A percentile compares a stretch with the other conserved stretches of the same genome.
Conservation (phyloP, 306 rosid genomes). For the Vicia sativa region DNA sequence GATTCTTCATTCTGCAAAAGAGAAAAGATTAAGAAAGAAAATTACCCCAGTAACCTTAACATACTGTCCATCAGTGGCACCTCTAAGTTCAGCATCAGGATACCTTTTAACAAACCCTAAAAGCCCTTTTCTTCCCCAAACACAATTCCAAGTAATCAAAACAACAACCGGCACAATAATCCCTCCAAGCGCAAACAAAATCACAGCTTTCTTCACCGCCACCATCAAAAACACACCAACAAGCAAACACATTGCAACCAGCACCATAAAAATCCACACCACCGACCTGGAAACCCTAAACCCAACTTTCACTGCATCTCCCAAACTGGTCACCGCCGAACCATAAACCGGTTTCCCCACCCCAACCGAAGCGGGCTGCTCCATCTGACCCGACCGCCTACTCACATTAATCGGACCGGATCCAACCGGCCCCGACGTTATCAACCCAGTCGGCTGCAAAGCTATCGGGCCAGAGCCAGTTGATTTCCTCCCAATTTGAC, state of each 20-base stretch:
- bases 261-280: conserved; percentile 77
- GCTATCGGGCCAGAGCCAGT: conserved; percentile 81
- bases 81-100: conserved; percentile 93
- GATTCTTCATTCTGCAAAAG: neutral
- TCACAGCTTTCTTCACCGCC: conserved; percentile 84
- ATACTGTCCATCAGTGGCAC: conserved; percentile 92
- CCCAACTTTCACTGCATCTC: conserved; percentile 65
- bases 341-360: conserved; percentile 71
- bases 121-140: conserved; percentile 71
- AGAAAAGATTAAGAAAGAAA: conserved; percentile 10
- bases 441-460: conserved; percentile 66
- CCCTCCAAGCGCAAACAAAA: conserved; percentile 62
- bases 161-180: conserved; percentile 56
- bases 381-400: conserved; percentile 58
- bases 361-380: conserved; percentile 48
- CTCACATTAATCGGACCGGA: conserved; percentile 60
- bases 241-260: conserved; percentile 73
- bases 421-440: conserved; percentile 80
- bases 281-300: conserved; percentile 77
- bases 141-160: conserved; percentile 64
- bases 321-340: conserved; percentile 76
- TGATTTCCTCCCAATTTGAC: conserved; percentile 54
- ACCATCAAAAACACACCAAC: conserved; percentile 89
- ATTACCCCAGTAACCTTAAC: conserved; percentile 97
- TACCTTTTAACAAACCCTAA: conserved; percentile 74